These are phyloP conservation scores for Saturnispora diversa DNA, from an alignment of 805 yeast genomes.

Conservation along the genomic window DNA sequence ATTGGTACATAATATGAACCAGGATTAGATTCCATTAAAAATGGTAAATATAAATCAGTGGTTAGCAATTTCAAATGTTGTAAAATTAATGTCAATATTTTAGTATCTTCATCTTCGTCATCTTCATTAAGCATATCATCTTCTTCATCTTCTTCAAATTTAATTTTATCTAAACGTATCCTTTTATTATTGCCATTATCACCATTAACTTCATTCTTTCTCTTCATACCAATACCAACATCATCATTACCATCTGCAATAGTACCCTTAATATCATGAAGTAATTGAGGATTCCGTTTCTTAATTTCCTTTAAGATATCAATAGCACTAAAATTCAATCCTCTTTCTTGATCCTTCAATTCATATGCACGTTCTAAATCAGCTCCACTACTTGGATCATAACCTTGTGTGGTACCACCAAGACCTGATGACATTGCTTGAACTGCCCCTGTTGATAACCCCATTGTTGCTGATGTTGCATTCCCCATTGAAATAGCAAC, in stretches of 20 bases:
- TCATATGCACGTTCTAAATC: slow-evolving; percentile 24
- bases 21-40: slow-evolving; percentile 50
- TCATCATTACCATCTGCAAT: slow-evolving; percentile 24
- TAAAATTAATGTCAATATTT: slow-evolving; percentile 22
- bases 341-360: slow-evolving; percentile 31
- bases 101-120: slow-evolving; percentile 15
- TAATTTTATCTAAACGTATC: slow-evolving; percentile 19
- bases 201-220: slow-evolving; percentile 11
- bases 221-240: slow-evolving; percentile 6
- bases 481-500: slow-evolving; percentile 22
- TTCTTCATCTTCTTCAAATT: slow-evolving; percentile 23
- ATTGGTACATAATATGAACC: slow-evolving; percentile 59
- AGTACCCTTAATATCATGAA: slow-evolving; percentile 30
- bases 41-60: slow-evolving; percentile 42
- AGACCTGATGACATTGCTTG: slow-evolving; percentile 12
- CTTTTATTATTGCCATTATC: slow-evolving; percentile 10
- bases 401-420: slow-evolving; percentile 24
- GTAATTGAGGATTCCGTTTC: slow-evolving; percentile 25
- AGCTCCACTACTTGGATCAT: slow-evolving; percentile 24
- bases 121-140: slow-evolving; percentile 23
- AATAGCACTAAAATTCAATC: slow-evolving; percentile 33
- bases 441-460: slow-evolving; percentile 9
- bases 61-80: slow-evolving; percentile 66
- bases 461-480: slow-evolving; percentile 15
- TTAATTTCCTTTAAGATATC: slow-evolving; percentile 32